Evolutionary conservation across 2,329 filamentous ascomycete species (phyloP).

Genomic region (Dothiorella sarmentorum): DNA sequence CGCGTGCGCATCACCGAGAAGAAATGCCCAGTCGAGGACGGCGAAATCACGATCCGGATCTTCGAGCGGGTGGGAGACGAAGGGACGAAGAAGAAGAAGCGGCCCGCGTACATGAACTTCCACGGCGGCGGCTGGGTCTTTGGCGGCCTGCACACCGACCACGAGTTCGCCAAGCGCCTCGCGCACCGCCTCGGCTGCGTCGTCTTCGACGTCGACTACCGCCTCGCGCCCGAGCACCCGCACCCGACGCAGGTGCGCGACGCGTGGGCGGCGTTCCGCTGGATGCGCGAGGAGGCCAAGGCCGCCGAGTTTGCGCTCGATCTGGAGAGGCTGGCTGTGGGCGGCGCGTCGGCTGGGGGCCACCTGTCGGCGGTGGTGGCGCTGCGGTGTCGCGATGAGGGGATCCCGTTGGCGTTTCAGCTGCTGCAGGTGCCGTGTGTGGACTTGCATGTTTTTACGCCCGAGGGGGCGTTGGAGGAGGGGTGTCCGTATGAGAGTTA

Average conservation of each 20-base stretch:
- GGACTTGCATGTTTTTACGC: constrained; percentile 38
- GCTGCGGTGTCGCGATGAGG: constrained; percentile 37
- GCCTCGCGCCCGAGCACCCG: constrained; percentile 32
- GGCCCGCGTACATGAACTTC: constrained; percentile 27
- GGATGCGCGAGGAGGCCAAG: constrained; percentile 23
- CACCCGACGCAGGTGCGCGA: constrained; percentile 36
- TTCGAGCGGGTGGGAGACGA: constrained; percentile 9
- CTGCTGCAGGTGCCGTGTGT: constrained; percentile 37
- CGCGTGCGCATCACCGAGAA: constrained; percentile 11
- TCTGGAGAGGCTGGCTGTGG: constrained; percentile 27
- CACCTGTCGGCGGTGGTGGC: constrained; percentile 39
- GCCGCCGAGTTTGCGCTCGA: constrained; percentile 5
- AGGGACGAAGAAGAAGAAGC: background rate
- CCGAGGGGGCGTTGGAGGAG: constrained; percentile 34
- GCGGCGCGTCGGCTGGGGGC: constrained; percentile 40
- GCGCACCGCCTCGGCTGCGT: constrained; percentile 20
- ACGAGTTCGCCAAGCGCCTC: constrained; percentile 30
- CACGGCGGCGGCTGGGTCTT: constrained; percentile 40
- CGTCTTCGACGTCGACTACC: constrained; percentile 36
- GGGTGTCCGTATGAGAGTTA: constrained; percentile 38
- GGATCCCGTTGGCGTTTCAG: constrained; percentile 37
- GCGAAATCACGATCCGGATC: constrained; percentile 11
- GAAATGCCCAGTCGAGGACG: constrained; percentile 10
- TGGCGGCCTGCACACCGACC: constrained; percentile 36
- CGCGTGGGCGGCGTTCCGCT: constrained; percentile 31